phyloP scores from a whole-genome alignment of 2,329 filamentous ascomycete genomes.

The Cercospora sp. region DNA sequence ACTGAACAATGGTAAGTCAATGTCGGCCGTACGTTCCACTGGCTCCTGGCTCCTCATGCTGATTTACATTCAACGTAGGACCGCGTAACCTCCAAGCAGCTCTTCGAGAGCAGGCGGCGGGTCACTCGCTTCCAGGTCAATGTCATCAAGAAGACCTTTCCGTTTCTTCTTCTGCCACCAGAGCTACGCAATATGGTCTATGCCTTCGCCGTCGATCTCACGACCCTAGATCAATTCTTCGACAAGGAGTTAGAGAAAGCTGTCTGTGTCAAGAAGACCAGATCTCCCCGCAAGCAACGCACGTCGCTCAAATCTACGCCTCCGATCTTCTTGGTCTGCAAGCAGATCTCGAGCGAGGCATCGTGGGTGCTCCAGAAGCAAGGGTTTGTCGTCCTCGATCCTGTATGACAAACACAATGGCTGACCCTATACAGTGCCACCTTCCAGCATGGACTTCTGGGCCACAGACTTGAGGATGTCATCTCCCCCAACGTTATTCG shows the following conservation, averaged over 20 bases:
- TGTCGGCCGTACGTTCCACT: no score
- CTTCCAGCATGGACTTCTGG: constrained; percentile 36
- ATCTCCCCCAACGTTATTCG: constrained; percentile 29
- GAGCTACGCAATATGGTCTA: constrained; percentile 36
- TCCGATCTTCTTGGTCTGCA: constrained; percentile 39
- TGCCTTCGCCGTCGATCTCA: constrained; percentile 27
- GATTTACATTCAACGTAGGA: constrained; percentile 14
- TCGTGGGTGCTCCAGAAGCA: constrained; percentile 31
- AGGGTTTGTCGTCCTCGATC: neutral
- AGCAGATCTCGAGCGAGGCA: constrained; percentile 39
- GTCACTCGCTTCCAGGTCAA: constrained; percentile 30
- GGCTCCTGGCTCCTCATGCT: neutral
- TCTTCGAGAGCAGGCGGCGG: constrained; percentile 21
- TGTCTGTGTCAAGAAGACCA: constrained; percentile 10
- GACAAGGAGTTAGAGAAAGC: constrained; percentile 18
- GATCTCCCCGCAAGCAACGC: neutral
- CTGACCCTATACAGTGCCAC: constrained; percentile 26
- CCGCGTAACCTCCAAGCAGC: constrained; percentile 18
- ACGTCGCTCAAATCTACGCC: constrained; percentile 29
- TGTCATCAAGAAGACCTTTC: constrained; percentile 28
- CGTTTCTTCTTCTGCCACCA: constrained; percentile 33
- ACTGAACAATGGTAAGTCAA: constrained; percentile 10
- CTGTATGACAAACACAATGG: neutral
- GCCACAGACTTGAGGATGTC: constrained; percentile 21
- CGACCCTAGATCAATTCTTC: constrained; percentile 28